A percentile compares a stretch with the other conserved stretches of the same genome.
These are phyloP conservation scores for Melastoma candidum DNA, from an alignment of 441 rosid genomes.

Conservation along the genomic window DNA sequence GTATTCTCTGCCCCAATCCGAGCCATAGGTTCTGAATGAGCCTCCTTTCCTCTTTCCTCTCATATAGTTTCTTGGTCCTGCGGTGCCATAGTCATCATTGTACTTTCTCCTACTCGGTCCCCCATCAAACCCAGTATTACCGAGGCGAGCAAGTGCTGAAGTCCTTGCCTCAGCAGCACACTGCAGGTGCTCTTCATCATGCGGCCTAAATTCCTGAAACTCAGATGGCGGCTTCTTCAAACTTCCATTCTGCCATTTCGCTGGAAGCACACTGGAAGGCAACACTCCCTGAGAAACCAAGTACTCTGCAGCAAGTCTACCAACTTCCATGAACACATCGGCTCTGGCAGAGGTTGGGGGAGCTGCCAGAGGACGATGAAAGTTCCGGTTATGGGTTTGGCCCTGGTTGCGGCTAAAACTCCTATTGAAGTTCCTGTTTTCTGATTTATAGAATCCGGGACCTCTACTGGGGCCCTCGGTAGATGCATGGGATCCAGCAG, in stretches of 20 bases:
- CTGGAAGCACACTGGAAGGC: slow-evolving; percentile 45
- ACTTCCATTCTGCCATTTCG: slow-evolving; percentile 70
- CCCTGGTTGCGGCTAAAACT: slow-evolving; percentile 56
- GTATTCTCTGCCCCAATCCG: slow-evolving; percentile 57
- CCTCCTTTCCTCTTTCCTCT: slow-evolving; percentile 69
- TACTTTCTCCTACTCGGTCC: slow-evolving; percentile 54
- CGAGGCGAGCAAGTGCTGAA: slow-evolving; percentile 43
- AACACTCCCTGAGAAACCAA: slow-evolving; percentile 75
- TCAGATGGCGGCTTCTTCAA: slow-evolving; percentile 50
- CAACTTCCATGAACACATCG: slow-evolving; percentile 78
- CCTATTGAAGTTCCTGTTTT: slow-evolving; percentile 59
- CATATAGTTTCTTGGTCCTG: slow-evolving; percentile 37
- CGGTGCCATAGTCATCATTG: slow-evolving; percentile 43
- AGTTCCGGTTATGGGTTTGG: slow-evolving; percentile 52
- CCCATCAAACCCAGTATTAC: slow-evolving; percentile 29
- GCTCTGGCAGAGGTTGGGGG: slow-evolving; percentile 36
- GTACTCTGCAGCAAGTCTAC: slow-evolving; percentile 87
- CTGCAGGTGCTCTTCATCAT: slow-evolving; percentile 40
- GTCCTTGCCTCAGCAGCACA: slow-evolving; percentile 36
- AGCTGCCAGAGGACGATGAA: slow-evolving; percentile 23
- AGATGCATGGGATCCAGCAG: slow-evolving; percentile 44
- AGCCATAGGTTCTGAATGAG: slow-evolving; percentile 33
- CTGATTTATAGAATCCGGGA: slow-evolving; percentile 68
- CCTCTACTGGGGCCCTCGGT: slow-evolving; percentile 74
- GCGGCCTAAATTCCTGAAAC: slow-evolving; percentile 51